Evolutionary conservation across 2,329 filamentous ascomycete genomes (phyloP).

Genomic region (Stachybotrys elegans): DNA sequence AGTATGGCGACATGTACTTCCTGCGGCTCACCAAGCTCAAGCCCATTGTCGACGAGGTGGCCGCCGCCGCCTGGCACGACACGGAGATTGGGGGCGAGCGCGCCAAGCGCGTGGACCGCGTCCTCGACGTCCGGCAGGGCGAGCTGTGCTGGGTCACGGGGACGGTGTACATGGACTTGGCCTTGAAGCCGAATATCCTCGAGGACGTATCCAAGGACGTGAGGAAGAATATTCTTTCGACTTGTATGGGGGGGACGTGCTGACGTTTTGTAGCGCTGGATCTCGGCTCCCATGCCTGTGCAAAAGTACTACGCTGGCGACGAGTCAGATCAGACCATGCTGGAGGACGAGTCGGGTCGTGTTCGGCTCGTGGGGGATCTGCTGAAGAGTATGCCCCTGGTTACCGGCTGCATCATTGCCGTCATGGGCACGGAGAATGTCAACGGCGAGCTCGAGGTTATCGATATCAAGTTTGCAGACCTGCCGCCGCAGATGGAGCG

Average conservation of each 20-base stretch:
- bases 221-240: constrained; percentile 18
- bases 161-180: constrained; percentile 96
- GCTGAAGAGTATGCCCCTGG: constrained; percentile 65
- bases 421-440: constrained; percentile 90
- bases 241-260: constrained; percentile 4
- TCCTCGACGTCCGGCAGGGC: constrained; percentile 92
- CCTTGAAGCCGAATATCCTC: constrained; percentile 89
- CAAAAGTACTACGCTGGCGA: constrained; percentile 69
- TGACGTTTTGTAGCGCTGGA: constrained; percentile 63
- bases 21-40: constrained; percentile 83
- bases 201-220: constrained; percentile 94
- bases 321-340: constrained; percentile 64
- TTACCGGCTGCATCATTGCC: constrained; percentile 92
- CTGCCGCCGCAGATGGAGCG: constrained; percentile 75
- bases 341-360: constrained; percentile 94
- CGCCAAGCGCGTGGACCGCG: constrained; percentile 74
- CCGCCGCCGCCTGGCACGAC: constrained; percentile 69
- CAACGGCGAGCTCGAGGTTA: constrained; percentile 86
- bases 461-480: constrained; percentile 86
- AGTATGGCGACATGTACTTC: constrained; percentile 98
- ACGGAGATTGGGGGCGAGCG: constrained; percentile 73
- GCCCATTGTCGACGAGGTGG: constrained; percentile 71
- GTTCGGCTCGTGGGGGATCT: constrained; percentile 70
- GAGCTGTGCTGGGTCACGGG: constrained; percentile 93
- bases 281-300: constrained; percentile 71